These are phyloP conservation scores for Sarcomyxa edulis DNA, from an alignment of 768 basidiomycete genomes.

Conservation along the genomic window DNA sequence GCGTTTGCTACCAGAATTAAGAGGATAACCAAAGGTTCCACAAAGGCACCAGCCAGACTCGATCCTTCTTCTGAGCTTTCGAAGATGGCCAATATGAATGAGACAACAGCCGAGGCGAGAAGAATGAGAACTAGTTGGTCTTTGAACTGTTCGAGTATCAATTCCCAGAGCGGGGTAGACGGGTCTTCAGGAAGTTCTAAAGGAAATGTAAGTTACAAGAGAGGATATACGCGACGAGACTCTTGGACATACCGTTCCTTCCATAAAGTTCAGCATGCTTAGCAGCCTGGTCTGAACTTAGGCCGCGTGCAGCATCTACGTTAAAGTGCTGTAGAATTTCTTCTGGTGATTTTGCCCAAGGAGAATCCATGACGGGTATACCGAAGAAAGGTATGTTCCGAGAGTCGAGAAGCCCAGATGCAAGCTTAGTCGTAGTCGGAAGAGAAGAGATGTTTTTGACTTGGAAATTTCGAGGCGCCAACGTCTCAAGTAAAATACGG, in stretches of 20 bases:
- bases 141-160: slow-evolving; percentile 98
- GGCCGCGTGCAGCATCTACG: slow-evolving; percentile 58
- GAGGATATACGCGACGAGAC: too few relatives aligned
- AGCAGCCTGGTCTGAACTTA: slow-evolving; percentile 60
- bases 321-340: slow-evolving; percentile 70
- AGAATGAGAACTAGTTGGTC: slow-evolving; percentile 98
- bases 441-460: too few relatives aligned
- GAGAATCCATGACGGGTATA: slow-evolving; percentile 49
- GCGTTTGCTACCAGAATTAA: slow-evolving; percentile 96
- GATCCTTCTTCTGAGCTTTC: slow-evolving; percentile 70
- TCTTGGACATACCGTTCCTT: slow-evolving; percentile 63
- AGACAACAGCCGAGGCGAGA: slow-evolving; percentile 88
- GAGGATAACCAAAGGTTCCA: slow-evolving; percentile 92
- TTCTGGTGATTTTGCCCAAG: slow-evolving; percentile 72
- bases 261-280: slow-evolving; percentile 79
- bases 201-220: slow-evolving; percentile 7
- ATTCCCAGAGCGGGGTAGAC: slow-evolving; percentile 86
- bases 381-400: not conserved
- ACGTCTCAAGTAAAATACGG: too few relatives aligned
- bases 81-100: slow-evolving; percentile 86
- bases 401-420: too few relatives aligned
- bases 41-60: slow-evolving; percentile 77
- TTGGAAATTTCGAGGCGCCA: too few relatives aligned
- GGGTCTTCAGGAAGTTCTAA: slow-evolving; percentile 91
- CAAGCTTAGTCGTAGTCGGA: too few relatives aligned